Percentiles rank a stretch among this genome's conserved stretches.
Conservation (phyloP, 23 red algal genomes). For the Gracilaria vermiculophylla region DNA sequence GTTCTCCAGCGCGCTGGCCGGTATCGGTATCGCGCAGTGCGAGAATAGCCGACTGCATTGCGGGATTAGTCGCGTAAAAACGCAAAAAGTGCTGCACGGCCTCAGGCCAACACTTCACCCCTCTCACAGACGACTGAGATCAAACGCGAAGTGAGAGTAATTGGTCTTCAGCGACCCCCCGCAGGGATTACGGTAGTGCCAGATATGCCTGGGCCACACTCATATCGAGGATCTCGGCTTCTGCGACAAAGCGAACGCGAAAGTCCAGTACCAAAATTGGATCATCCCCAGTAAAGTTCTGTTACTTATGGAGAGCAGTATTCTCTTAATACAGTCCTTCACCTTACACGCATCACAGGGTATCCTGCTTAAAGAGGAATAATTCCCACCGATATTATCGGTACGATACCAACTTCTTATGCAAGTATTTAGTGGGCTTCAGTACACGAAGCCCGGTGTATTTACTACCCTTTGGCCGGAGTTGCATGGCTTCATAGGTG, state of each 20-base stretch:
- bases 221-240: background rate
- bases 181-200: background rate
- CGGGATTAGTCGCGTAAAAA: background rate
- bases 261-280: background rate
- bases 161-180: background rate
- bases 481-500: too few relatives aligned
- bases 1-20: too few relatives aligned
- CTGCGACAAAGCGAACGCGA: background rate
- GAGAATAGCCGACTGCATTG: too few relatives aligned
- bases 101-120: background rate
- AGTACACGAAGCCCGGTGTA: background rate
- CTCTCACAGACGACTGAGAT: background rate
- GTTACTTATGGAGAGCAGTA: background rate
- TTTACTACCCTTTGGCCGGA: background rate
- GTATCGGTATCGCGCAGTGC: too few relatives aligned
- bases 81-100: background rate
- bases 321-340: background rate
- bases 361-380: background rate
- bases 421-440: background rate
- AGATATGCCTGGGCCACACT: background rate
- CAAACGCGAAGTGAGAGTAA: background rate
- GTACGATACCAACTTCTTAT: background rate
- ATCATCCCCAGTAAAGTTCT: background rate
- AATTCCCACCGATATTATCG: background rate
- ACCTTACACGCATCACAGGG: background rate